These are phyloP conservation scores for Harrya chromipes DNA, from an alignment of 768 basidiomycete genomes.

Conservation along the genomic window DNA sequence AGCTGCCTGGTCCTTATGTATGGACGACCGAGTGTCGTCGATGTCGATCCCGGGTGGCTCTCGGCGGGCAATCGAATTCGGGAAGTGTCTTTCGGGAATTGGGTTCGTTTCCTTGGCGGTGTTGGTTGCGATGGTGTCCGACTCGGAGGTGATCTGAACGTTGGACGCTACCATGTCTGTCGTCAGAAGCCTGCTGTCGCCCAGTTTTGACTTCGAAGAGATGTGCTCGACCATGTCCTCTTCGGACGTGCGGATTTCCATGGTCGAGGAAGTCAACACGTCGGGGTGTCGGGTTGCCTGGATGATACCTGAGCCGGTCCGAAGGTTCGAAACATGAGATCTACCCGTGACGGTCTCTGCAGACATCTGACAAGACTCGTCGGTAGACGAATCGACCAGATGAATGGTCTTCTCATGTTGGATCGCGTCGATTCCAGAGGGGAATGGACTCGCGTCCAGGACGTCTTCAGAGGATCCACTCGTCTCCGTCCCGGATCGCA, in stretches of 20 bases:
- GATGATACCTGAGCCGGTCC: no score
- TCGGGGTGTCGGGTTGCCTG: no score
- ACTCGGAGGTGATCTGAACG: no score
- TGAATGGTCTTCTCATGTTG: background rate
- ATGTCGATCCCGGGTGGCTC: background rate
- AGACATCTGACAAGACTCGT: background rate
- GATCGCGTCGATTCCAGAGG: background rate
- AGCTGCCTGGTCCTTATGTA: background rate
- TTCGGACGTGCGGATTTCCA: no score
- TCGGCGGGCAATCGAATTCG: background rate
- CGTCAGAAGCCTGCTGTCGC: no score
- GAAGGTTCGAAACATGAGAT: background rate
- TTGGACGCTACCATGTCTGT: no score
- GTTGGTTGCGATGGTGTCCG: no score
- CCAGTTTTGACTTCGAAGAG: no score
- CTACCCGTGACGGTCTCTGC: background rate
- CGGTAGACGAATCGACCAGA: background rate
- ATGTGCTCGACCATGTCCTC: no score
- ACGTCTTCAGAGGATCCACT: no score
- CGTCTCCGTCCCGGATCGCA: background rate
- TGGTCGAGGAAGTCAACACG: no score
- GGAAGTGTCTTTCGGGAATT: background rate
- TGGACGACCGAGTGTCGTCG: background rate
- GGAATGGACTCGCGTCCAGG: no score
- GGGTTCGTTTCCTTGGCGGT: background rate